phyloP scores from a whole-genome alignment of 441 rosid species.

The Brassica balearica region DNA sequence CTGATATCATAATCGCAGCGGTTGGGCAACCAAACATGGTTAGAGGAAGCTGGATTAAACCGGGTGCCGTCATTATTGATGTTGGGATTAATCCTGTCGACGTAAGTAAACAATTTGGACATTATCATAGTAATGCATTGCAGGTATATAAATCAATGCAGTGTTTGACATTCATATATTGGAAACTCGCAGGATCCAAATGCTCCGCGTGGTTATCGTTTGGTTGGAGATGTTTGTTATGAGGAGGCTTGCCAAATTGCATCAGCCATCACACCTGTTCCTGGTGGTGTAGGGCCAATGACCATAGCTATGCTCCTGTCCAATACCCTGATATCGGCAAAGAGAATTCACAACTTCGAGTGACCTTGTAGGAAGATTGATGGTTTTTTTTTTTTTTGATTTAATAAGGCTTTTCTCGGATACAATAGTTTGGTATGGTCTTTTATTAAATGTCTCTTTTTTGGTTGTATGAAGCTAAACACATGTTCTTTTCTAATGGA shows the following conservation, averaged over 20 bases:
- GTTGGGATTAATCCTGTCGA: conserved; percentile 2
- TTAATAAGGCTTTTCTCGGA: background rate
- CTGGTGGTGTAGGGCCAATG: conserved; percentile 23
- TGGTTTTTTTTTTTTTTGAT: background rate
- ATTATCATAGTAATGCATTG: no score
- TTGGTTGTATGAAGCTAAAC: background rate
- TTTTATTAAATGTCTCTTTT: background rate
- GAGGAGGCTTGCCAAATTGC: conserved; percentile 14
- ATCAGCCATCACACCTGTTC: conserved; percentile 15
- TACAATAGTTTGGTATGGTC: background rate
- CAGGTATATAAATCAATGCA: background rate
- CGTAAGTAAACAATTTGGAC: background rate
- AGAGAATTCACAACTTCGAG: conserved; percentile 11
- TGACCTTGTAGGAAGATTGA: background rate
- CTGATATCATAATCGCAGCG: background rate
- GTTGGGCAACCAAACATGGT: conserved; percentile 11
- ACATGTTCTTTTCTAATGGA: background rate
- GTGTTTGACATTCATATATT: background rate
- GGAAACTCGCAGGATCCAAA: background rate
- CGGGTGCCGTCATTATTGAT: background rate
- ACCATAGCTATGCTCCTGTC: conserved; percentile 8
- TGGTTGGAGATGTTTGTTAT: background rate
- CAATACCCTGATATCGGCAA: background rate
- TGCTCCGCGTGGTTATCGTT: background rate
- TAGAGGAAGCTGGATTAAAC: conserved; percentile 7